A percentile compares a stretch with the other conserved stretches of the same genome.
Conservation (phyloP, 805 yeast genomes). For the Zygoascus tannicola region DNA sequence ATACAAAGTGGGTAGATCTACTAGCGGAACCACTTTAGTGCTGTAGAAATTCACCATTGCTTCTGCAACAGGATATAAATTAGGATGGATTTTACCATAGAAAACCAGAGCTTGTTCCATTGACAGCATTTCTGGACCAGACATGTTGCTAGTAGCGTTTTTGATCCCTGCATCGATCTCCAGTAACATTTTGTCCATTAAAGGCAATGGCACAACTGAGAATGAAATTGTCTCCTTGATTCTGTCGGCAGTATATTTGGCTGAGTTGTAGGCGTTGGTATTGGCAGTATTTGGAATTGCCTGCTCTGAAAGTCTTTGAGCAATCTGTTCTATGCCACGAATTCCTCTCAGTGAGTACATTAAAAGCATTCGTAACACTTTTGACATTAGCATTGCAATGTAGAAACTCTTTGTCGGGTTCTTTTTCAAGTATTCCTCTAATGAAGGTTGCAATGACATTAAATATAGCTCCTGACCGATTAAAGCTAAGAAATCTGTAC, state of each 20-base stretch:
- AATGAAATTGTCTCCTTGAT: conserved; percentile 21
- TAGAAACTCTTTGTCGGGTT: conserved; percentile 19
- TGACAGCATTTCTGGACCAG: conserved; percentile 25
- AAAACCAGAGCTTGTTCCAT: conserved; percentile 56
- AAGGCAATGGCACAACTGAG: conserved; percentile 24
- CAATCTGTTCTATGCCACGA: conserved; percentile 28
- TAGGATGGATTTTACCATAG: conserved; percentile 48
- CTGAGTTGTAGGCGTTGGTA: conserved; percentile 16
- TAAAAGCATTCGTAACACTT: conserved; percentile 29
- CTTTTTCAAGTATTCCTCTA: conserved; percentile 4
- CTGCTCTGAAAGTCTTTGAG: conserved; percentile 15
- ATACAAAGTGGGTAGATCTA: conserved; percentile 46
- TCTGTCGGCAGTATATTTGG: conserved; percentile 20
- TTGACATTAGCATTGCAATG: conserved; percentile 27
- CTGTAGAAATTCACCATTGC: conserved; percentile 41
- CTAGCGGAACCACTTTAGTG: conserved; percentile 34
- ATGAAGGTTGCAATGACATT: conserved; percentile 15
- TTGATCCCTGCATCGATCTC: conserved; percentile 32
- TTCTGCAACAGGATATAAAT: conserved; percentile 25
- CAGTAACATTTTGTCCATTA: conserved; percentile 30
- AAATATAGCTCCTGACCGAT: conserved; percentile 55
- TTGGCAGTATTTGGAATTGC: conserved; percentile 17
- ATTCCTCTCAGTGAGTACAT: conserved; percentile 31
- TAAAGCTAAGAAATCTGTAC: conserved; percentile 65
- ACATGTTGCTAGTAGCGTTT: conserved; percentile 19